These are phyloP conservation scores for Venturia nashicola DNA, from an alignment of 2,329 filamentous ascomycete genomes.

Conservation along the genomic window DNA sequence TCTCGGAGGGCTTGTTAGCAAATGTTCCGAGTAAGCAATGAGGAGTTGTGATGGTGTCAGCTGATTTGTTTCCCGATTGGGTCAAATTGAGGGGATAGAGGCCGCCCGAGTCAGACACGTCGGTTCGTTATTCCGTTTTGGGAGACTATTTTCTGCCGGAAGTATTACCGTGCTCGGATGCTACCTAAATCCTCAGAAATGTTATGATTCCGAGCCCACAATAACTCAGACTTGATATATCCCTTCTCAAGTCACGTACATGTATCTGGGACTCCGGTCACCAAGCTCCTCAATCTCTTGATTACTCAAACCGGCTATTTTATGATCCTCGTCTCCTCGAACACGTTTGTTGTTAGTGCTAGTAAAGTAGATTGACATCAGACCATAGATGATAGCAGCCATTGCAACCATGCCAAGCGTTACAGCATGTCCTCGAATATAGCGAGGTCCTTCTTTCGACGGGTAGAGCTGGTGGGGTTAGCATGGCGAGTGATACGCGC, in stretches of 20 bases:
- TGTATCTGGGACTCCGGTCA: conserved; percentile 32
- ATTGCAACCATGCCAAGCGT: conserved; percentile 37
- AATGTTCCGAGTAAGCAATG: too few species aligned
- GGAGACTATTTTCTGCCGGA: too few species aligned
- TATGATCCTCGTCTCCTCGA: conserved; percentile 28
- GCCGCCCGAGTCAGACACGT: background rate
- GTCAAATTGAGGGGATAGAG: background rate
- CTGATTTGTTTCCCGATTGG: too few species aligned
- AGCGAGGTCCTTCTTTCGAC: conserved; percentile 31
- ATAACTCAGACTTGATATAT: too few species aligned
- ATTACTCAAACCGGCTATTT: conserved; percentile 27
- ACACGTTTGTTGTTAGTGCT: conserved; percentile 25
- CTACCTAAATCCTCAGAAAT: too few species aligned
- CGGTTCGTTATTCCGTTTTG: background rate
- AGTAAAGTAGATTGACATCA: conserved; percentile 27
- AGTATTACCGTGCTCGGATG: too few species aligned
- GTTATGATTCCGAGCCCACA: background rate
- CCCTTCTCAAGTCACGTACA: conserved; percentile 23
- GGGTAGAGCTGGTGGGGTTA: conserved; percentile 31
- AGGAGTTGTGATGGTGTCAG: too few species aligned
- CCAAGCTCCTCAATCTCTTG: conserved; percentile 33
- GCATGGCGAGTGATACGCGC: background rate
- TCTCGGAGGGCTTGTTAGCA: too few species aligned
- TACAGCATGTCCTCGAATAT: conserved; percentile 39
- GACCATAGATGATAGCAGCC: conserved; percentile 23